Percentiles rank a stretch among this genome's conserved stretches.
These are phyloP conservation scores for Marsdenia floribunda DNA, from an alignment of 257 asterid genomes.

Conservation along the genomic window DNA sequence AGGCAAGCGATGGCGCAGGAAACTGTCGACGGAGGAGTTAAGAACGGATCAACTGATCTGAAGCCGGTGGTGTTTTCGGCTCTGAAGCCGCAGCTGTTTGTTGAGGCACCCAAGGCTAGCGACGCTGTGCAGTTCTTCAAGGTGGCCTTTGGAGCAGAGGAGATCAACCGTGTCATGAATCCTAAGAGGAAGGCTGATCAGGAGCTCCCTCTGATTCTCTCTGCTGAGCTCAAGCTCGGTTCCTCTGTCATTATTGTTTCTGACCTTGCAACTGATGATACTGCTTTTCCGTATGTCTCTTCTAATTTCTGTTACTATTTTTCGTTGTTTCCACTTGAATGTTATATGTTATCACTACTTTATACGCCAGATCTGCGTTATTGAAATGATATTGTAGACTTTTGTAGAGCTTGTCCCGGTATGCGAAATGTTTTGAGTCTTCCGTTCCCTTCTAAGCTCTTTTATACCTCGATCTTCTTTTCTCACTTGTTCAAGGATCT, in stretches of 20 bases:
- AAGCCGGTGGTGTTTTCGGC: conserved; percentile 39
- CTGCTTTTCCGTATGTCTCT: conserved; percentile 40
- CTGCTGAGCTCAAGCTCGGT: conserved; percentile 72
- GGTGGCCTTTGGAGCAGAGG: conserved; percentile 88
- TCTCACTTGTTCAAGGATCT: neutral
- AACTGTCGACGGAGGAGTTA: conserved; percentile 30
- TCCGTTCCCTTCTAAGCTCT: too few species aligned
- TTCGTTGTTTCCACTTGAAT: neutral
- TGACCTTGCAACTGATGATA: conserved; percentile 48
- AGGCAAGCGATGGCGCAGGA: conserved; percentile 43
- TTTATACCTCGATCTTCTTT: neutral
- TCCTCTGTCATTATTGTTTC: conserved; percentile 49
- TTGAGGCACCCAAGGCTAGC: conserved; percentile 58
- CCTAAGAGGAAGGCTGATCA: conserved; percentile 89
- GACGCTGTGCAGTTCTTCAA: conserved; percentile 82
- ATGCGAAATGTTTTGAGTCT: neutral
- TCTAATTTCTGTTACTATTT: too few species aligned
- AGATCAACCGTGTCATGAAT: conserved; percentile 53
- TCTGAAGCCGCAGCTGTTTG: conserved; percentile 60
- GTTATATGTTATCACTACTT: neutral
- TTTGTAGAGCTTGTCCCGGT: neutral
- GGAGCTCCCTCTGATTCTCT: conserved; percentile 59
- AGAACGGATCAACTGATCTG: conserved; percentile 26
- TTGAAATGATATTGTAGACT: neutral
- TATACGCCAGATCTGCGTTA: conserved; percentile 9